Evolutionary conservation across 2,329 filamentous ascomycete species (phyloP).

Genomic region (Botrytis pseudocinerea): DNA sequence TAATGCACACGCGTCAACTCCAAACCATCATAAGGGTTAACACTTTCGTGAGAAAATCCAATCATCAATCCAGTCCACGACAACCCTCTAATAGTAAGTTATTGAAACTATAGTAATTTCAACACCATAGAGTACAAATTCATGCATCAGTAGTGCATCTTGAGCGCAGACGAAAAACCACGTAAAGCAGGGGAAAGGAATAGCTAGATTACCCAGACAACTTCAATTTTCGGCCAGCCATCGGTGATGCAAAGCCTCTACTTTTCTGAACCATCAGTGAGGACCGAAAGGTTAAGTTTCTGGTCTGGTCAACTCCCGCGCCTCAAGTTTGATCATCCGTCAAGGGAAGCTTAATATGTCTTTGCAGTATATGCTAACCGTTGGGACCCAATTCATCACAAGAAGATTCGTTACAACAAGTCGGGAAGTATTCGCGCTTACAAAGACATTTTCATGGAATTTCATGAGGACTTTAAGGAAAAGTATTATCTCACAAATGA

Average conservation of each 20-base stretch:
- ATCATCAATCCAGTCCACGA: neutral
- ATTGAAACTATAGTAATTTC: neutral
- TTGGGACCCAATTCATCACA: no score
- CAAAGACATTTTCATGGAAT: no score
- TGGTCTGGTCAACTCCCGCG: neutral
- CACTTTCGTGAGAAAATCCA: neutral
- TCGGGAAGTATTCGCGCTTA: neutral
- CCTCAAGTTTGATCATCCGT: neutral
- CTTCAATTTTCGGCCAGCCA: neutral
- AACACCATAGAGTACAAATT: neutral
- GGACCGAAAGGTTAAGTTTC: neutral
- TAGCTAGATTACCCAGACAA: neutral
- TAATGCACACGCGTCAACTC: neutral
- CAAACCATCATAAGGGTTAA: neutral
- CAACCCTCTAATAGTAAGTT: neutral
- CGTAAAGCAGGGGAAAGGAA: neutral
- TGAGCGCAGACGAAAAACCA: neutral
- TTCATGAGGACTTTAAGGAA: neutral
- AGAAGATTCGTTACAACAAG: neutral
- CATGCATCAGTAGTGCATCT: neutral
- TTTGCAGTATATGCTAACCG: neutral
- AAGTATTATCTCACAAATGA: neutral
- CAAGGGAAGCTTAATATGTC: neutral
- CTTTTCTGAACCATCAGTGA: neutral
- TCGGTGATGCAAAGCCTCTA: neutral